Evolutionary conservation across 1,284 basidiomycete genomes (phyloP), one percentile per base, ranked within the genome.

Genomic region (Ceratobasidium sp.): DNA sequence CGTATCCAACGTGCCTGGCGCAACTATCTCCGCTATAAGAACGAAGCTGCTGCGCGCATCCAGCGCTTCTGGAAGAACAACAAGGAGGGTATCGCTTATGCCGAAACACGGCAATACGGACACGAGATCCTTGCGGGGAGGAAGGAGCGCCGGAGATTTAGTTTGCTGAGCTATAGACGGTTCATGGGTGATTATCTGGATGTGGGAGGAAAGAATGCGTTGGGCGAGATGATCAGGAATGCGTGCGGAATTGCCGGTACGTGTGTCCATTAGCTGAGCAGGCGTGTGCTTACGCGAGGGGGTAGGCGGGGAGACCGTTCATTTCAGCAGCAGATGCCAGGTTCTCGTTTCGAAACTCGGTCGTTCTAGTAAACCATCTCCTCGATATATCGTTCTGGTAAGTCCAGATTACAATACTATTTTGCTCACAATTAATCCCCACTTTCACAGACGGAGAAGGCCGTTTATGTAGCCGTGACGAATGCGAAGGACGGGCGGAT

Each of bases 61-160:
- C 98, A 99, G 81, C 86, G 96, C 62, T 98, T 98, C 88, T 99
- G 97, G 97, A 95, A 92, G 84, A 95, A 95, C 81, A 98, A 98
- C 85, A 98, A 98, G 82, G 96, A 98, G 80, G 87, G 88, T 23
- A 87, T 98, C 66, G 92, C 89, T 28, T 98, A 96, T 80, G 91
- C 93, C 14, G 90, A 96, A 79, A 85, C 94, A 74, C 88, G 98
- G 43, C 96, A 98, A 77, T 95, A 98, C 77, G 96, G 97, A 0
- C 96, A 99, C 81, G 90, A 97, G 79, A 86, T 98, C 16, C 87
- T 99, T 2, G 96, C 90, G 5, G 89, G 92, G 1, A 87, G 96
- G 76, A 99, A 99, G 83, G 98, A 99, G 83, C 88, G 98, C 50
- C 86, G 98, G 73, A 85, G 97, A 49, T 98, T 94, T 83, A 96